A percentile compares a stretch with the other conserved stretches of the same genome.
phyloP scores from a whole-genome alignment of 106 monocot genomes.

The Posidonia australis region DNA sequence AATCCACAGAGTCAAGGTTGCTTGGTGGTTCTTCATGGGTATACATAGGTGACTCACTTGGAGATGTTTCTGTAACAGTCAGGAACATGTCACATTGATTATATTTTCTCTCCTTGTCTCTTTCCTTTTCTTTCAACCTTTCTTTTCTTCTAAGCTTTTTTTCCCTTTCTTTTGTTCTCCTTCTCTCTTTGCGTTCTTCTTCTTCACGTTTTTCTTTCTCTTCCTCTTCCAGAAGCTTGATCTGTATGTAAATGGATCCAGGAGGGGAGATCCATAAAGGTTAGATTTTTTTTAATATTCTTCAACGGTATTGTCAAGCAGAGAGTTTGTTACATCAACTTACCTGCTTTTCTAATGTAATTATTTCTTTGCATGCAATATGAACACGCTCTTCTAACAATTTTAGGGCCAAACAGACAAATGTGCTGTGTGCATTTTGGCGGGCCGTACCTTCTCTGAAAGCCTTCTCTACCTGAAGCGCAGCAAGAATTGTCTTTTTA shows the following conservation, averaged over 20 bases:
- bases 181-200: conserved; percentile 86
- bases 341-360: conserved; percentile 93
- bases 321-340: not conserved
- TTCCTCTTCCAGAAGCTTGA: conserved; percentile 93
- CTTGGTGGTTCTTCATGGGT: conserved; percentile 21
- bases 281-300: not conserved
- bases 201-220: conserved; percentile 92
- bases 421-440: conserved; percentile 88
- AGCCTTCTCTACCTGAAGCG: conserved; percentile 85
- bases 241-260: conserved; percentile 30
- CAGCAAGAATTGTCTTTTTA: not conserved
- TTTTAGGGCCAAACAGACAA: conserved; percentile 77
- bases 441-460: conserved; percentile 96
- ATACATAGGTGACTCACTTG: conserved; percentile 24
- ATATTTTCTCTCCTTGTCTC: conserved; percentile 40
- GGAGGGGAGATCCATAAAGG: not conserved
- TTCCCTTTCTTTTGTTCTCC: conserved; percentile 73
- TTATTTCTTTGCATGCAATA: conserved; percentile 96
- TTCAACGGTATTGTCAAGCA: not conserved
- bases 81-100: conserved; percentile 23
- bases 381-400: conserved; percentile 82
- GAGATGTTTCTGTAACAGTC: conserved; percentile 3
- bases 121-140: conserved; percentile 71
- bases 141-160: conserved; percentile 90
- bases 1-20: conserved; percentile 28